Base-by-base conservation (phyloP, 2,329 filamentous ascomycete genomes). In the Penicillium freii region DNA sequence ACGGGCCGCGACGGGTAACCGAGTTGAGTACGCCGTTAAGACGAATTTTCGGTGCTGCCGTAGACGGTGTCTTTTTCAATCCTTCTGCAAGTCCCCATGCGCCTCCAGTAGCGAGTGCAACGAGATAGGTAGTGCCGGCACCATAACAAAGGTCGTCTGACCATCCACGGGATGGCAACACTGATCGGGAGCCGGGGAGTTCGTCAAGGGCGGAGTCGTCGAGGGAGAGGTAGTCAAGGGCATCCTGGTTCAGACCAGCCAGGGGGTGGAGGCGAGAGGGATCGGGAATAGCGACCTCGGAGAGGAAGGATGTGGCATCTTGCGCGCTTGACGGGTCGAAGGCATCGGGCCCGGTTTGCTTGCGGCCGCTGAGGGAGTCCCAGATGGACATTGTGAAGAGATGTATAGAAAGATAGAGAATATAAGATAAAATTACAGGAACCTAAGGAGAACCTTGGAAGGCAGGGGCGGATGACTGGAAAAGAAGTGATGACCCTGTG, bases 61-160 rank as follows among this genome's bases (percentile, higher is more conserved):
- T 89, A 0, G 79, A 71, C 0, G 85, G 84, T 59, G 83, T 81
- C 75, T 89, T 87, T 71, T 87, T 86, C 68, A 97, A 78, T 11
- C 94, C 94, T 77, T 99, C 94, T 64, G 90, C 88, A 66, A 99
- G 76, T 61, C 94, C 94, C 93, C 93, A 97, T 56, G 86, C 87
- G 65, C 94, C 94, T 75, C 94, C 94, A 65, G 95, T 73, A 40
- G 88, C 84, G 69, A 99, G 81, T 7, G 90, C 94, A n/a, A 90
- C 81, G 59, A 99, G 82, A 74, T 99, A 99, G 72, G 92, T 96
- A 61, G 93, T 87, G 68, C 94, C 94, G 23, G 94, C 95, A 71
- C 95, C 94, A 75, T 99, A 99, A 79, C 94, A 97, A 59, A 99
- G 85, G 75, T 99, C 94, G 73, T 99, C 94, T 60, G 92, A 96